Evolutionary conservation across 257 asterid genomes (phyloP).

Genomic region (Salvia rosmarinus): DNA sequence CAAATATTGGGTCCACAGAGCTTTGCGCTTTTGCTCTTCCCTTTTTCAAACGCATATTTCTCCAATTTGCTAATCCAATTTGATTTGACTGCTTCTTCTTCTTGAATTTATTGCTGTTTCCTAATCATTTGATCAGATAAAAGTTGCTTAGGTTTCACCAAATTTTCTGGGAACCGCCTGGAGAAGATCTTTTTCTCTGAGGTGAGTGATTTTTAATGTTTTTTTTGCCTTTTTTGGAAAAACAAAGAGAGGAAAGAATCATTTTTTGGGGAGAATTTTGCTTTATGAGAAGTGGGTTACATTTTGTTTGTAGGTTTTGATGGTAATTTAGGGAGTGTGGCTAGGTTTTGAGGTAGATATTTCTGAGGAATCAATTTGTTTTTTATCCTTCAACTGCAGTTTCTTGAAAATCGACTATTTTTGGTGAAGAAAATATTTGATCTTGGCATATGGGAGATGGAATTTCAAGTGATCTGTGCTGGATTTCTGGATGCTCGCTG

Average conservation of each 20-base stretch:
- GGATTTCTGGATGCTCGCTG: background rate
- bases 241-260: conserved; percentile 19
- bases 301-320: background rate
- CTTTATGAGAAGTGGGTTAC: conserved; percentile 37
- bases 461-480: conserved; percentile 22
- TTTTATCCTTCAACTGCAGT: conserved; percentile 12
- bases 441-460: conserved; percentile 28
- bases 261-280: conserved; percentile 26
- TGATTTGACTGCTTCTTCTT: conserved; percentile 17
- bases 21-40: conserved; percentile 42
- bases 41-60: conserved; percentile 12
- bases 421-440: conserved; percentile 5
- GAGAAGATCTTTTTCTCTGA: background rate
- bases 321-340: conserved; percentile 12
- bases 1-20: conserved; percentile 56
- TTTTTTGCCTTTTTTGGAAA: background rate
- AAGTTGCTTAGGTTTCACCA: conserved; percentile 4
- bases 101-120: background rate
- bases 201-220: background rate
- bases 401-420: background rate
- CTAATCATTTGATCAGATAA: background rate
- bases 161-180: background rate
- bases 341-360: conserved; percentile 28
- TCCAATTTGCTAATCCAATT: conserved; percentile 26
- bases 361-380: conserved; percentile 16